Evolutionary conservation across 1,284 basidiomycete species (phyloP), one percentile per base, ranked within the genome.

Genomic region (Rhodotorula mucilaginosa): DNA sequence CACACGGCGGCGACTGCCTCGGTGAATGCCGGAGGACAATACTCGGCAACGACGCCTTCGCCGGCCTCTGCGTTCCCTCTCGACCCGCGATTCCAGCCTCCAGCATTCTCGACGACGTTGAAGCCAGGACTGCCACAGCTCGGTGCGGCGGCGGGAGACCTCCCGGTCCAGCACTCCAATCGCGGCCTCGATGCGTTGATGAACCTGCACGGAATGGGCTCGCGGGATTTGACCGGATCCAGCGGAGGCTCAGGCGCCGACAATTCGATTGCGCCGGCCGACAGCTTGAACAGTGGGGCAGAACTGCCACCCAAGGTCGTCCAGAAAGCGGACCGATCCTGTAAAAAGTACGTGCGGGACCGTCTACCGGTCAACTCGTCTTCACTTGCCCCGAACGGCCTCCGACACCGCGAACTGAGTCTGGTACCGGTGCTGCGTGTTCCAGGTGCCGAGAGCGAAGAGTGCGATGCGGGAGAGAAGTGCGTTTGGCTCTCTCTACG

Each of bases 381-480:
- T 23, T 15, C 15, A 15, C 47, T 54, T 2, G 6, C 29, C 23
- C 44, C 16, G 23, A n/a, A 7, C 6, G 18, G 6, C 12, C 2
- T 1, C 2, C 34, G 6, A 18, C 7, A 19, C 49, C 6, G 18
- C n/a, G 39, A 10, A 44, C 39, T 10, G 7, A 44, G 39, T 44
- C 44, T 51, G 18, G 29, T 48, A 31, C n/a, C 39, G 8, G 12
- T 13, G 49, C 51, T 19, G 10, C 12, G 2, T 3, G 8, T 21
- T 39, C 2, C 68, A 69, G 68, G 57, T 72, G 70, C 31, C 63
- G 72, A 8, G 63, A 69, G 26, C 26, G 72, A n/a, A 48, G 72
- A 16, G 72, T 74, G 7, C 48, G 72, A 5, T 74, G 72, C 44
- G 72, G 70, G 5, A 48, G 72, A 8, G 61, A 62, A 47, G 67